A percentile compares a stretch with the other conserved stretches of the same genome.
phyloP scores from a whole-genome alignment of 148 eudicot species.

The Selenicereus undatus region DNA sequence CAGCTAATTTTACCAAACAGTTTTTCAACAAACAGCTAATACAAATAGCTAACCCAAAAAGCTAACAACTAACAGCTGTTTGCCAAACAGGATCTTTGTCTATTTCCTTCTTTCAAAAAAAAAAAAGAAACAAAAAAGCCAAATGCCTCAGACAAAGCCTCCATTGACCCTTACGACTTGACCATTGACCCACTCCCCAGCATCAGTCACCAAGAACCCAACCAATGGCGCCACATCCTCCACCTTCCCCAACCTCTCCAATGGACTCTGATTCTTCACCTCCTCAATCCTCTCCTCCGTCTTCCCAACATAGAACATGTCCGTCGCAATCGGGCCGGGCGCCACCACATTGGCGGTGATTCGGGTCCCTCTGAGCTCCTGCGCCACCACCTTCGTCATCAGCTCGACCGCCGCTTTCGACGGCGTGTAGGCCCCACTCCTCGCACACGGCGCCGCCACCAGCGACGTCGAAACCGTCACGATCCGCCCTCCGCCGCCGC shows the following conservation, averaged over 20 bases:
- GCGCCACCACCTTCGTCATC: conserved; percentile 39
- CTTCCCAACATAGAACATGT: conserved; percentile 34
- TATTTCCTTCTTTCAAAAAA: too few species aligned
- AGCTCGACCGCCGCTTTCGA: conserved; percentile 46
- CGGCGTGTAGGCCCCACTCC: conserved; percentile 38
- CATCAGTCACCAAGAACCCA: conserved; percentile 38
- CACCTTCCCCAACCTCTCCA: conserved; percentile 31
- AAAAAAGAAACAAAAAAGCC: too few species aligned
- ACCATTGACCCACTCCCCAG: conserved; percentile 41
- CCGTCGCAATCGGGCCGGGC: conserved; percentile 42
- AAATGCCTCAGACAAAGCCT: conserved; percentile 32
- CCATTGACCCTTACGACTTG: conserved; percentile 40
- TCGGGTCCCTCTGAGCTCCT: conserved; percentile 42
- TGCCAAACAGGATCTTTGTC: too few species aligned
- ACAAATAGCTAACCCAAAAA: too few species aligned
- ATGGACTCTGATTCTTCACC: conserved; percentile 23
- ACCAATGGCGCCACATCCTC: conserved; percentile 37
- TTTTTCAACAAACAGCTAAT: too few species aligned
- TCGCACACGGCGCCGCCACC: conserved; percentile 19
- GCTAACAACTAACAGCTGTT: too few species aligned
- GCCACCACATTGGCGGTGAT: conserved; percentile 38
- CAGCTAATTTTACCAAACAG: too few species aligned
- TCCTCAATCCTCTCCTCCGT: conserved; percentile 27
- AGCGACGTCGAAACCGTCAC: conserved; percentile 26
- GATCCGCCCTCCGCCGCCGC: conserved; percentile 46